Conservation (phyloP, 345 rosid species). For the Salix suchowensis region DNA sequence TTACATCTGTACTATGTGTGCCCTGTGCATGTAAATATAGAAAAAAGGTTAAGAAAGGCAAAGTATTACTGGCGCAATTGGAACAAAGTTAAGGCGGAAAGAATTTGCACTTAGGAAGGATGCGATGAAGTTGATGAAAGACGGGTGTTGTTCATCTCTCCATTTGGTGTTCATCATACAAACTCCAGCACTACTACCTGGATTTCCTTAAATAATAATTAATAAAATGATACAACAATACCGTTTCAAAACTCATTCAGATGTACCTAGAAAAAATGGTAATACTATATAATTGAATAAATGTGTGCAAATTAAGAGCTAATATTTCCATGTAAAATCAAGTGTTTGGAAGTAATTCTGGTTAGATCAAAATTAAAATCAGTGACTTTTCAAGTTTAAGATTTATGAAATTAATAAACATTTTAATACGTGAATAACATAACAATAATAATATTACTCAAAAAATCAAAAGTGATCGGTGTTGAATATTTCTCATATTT, state of each 20-base stretch:
- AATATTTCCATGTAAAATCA: neutral
- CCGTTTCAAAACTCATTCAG: neutral
- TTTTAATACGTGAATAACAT: too few species aligned
- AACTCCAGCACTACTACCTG: conserved; percentile 41
- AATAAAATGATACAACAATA: neutral
- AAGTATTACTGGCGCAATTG: conserved; percentile 61
- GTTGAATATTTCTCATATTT: too few species aligned
- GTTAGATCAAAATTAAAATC: too few species aligned
- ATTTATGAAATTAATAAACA: too few species aligned
- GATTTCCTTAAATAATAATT: neutral
- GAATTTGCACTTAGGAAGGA: conserved; percentile 64
- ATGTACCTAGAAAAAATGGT: neutral
- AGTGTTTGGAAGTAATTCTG: neutral
- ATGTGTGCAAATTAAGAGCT: neutral
- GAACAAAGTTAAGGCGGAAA: conserved; percentile 78
- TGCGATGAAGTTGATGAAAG: conserved; percentile 66
- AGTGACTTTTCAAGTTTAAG: too few species aligned
- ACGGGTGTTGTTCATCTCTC: conserved; percentile 61
- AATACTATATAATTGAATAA: too few species aligned
- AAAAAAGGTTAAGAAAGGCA: neutral
- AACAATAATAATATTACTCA: too few species aligned
- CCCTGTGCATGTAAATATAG: neutral
- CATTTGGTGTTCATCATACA: conserved; percentile 80
- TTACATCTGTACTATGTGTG: neutral
- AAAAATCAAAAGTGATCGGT: too few species aligned